A percentile compares a stretch with the other conserved stretches of the same genome.
Evolutionary conservation across 2,329 filamentous ascomycete genomes (phyloP).

Genomic region (Truncatella angustata): DNA sequence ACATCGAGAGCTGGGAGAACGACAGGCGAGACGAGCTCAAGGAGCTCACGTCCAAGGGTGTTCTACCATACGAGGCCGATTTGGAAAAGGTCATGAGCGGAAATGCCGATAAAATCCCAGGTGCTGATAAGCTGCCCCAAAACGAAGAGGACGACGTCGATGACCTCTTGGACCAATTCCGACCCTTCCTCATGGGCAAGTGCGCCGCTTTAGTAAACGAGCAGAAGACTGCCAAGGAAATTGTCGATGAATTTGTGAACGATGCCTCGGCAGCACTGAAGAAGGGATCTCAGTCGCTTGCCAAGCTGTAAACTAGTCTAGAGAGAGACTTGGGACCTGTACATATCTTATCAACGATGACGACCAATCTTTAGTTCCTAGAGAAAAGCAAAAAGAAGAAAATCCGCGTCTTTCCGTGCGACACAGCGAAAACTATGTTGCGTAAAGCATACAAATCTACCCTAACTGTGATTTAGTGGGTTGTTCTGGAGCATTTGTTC

Average conservation of each 20-base stretch:
- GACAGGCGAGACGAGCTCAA: slow-evolving; percentile 90
- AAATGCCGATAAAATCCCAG: slow-evolving; percentile 37
- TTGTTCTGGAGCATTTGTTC: slow-evolving; percentile 9
- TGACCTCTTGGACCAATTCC: slow-evolving; percentile 77
- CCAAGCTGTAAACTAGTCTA: slow-evolving; percentile 61
- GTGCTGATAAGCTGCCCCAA: slow-evolving; percentile 54
- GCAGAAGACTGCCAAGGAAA: slow-evolving; percentile 84
- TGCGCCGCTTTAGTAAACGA: slow-evolving; percentile 91
- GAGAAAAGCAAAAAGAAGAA: too few relatives aligned
- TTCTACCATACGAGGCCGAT: slow-evolving; percentile 92
- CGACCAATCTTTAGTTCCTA: too few relatives aligned
- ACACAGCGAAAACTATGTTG: too few relatives aligned
- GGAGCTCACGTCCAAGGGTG: slow-evolving; percentile 82
- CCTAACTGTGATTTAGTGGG: background rate
- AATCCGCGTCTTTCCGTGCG: too few relatives aligned
- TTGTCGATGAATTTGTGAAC: slow-evolving; percentile 89
- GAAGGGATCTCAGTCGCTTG: slow-evolving; percentile 64
- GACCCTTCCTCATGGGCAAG: slow-evolving; percentile 73
- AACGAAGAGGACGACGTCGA: slow-evolving; percentile 69
- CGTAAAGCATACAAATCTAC: too few relatives aligned
- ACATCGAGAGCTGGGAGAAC: slow-evolving; percentile 95
- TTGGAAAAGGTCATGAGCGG: slow-evolving; percentile 73
- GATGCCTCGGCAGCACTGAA: slow-evolving; percentile 74
- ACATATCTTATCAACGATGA: too few relatives aligned
- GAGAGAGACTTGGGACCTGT: background rate